phyloP scores from a whole-genome alignment of 2,329 filamentous ascomycete species.

The Epichloe typhina region DNA sequence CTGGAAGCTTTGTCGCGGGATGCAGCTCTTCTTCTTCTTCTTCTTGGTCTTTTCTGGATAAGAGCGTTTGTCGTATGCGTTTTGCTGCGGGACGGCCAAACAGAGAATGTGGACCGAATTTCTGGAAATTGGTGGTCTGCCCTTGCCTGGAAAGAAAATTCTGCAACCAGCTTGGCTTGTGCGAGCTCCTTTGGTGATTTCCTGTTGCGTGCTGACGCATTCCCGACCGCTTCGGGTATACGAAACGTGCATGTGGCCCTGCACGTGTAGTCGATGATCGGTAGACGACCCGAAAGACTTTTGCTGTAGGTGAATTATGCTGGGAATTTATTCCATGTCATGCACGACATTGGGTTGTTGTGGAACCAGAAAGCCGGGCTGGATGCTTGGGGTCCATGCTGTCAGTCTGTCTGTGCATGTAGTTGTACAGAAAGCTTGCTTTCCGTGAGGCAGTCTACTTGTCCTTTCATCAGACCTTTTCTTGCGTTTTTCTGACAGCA shows the following conservation, averaged over 20 bases:
- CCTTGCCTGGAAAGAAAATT: too few relatives aligned
- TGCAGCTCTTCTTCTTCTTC: neutral
- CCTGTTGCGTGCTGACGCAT: neutral
- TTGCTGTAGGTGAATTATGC: neutral
- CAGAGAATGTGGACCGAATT: too few relatives aligned
- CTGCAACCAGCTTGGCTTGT: too few relatives aligned
- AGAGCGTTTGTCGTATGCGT: too few relatives aligned
- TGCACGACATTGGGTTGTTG: neutral
- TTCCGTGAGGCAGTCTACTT: too few relatives aligned
- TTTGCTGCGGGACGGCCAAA: too few relatives aligned
- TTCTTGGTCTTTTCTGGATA: neutral
- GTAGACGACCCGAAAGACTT: neutral
- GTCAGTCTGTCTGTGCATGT: too few relatives aligned
- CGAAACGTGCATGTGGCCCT: neutral
- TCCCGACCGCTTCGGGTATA: neutral
- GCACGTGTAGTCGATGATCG: neutral
- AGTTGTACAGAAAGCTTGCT: too few relatives aligned
- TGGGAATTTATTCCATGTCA: neutral
- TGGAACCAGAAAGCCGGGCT: neutral
- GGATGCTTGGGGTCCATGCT: neutral
- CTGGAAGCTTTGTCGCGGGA: neutral
- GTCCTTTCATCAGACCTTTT: too few relatives aligned
- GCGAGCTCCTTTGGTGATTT: too few relatives aligned
- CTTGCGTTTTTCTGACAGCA: too few relatives aligned
- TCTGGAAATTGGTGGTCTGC: too few relatives aligned